Evolutionary conservation across 768 basidiomycete genomes (phyloP), one percentile per base, ranked within the genome.

Genomic region (Mycena haematopus): DNA sequence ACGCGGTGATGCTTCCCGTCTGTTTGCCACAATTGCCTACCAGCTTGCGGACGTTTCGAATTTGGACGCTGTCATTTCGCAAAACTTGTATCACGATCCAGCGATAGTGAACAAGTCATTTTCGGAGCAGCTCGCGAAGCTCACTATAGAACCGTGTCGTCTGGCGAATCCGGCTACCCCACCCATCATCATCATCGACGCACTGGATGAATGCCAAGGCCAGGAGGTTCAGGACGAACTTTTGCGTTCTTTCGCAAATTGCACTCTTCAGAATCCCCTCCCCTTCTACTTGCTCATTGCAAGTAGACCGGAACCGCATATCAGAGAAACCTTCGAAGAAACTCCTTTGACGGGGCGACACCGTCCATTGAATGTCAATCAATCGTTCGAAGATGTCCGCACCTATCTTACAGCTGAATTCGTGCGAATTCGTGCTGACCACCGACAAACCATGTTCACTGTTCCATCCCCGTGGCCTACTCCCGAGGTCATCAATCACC

Each of bases 241-340:
- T n/a, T 47, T 74, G 9, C 22, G 27, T 5, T 52, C 60, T 2
- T 62, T 72, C 17, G 29, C 27, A 1, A 29, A 36, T 13, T 27
- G 60, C 0, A 15, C 65, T 2, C 21, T 46, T 6, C 21, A 8
- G 5, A 7, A 3, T 1, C 19, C 4, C 42, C 54, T 29, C 22
- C 40, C 7, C 50, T 66, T 17, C 64, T 68, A 4, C 35, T 75
- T 75, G 46, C 42, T 75, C 3, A 68, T 76, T 33, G 58, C 68
- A 8, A 74, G 73, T 53, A 64, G 75, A 1, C 72, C 75, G 9
- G 76, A 75, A 47, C 55, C 62, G 6, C 62, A 31, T 9, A 69
- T 76, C 6, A 27, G 44, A 6, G 52, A 56, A 0, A 54, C 29
- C 1, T 72, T 73, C 38, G 21, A 58, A 38, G 4, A 24, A 38